A percentile compares a stretch with the other conserved stretches of the same genome.
Conservation (phyloP, 305 asterid species). For the Fraxinus greggii region DNA sequence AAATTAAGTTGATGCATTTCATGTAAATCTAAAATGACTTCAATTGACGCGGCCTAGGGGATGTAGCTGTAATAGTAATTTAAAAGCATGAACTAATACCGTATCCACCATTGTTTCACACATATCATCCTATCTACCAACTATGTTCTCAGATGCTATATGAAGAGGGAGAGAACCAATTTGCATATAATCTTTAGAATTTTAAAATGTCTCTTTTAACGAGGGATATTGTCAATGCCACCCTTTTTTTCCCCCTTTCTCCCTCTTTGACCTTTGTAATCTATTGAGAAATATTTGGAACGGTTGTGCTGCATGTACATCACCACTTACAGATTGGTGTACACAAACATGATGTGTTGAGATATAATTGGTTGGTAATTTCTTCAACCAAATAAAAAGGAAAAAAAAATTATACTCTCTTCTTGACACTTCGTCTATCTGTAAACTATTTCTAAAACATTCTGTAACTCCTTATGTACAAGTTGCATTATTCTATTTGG, state of each 20-base stretch:
- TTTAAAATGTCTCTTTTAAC: neutral
- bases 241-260: neutral
- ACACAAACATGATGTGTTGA: neutral
- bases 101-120: neutral
- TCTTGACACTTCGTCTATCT: too few relatives aligned
- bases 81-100: neutral
- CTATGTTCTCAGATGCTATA: neutral
- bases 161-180: neutral
- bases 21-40: neutral
- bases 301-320: neutral
- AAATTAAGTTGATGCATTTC: neutral
- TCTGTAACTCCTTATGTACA: too few relatives aligned
- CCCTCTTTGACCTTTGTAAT: neutral
- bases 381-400: too few relatives aligned
- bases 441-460: too few relatives aligned
- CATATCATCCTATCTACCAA: neutral
- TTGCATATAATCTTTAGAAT: neutral
- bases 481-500: neutral
- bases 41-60: neutral
- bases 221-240: neutral
- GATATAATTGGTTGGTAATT: neutral
- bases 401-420: too few relatives aligned
- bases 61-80: neutral
- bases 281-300: neutral
- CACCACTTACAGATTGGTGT: neutral